Evolutionary conservation across 768 basidiomycete genomes (phyloP).

Genomic region (Aureoboletus auriporus): DNA sequence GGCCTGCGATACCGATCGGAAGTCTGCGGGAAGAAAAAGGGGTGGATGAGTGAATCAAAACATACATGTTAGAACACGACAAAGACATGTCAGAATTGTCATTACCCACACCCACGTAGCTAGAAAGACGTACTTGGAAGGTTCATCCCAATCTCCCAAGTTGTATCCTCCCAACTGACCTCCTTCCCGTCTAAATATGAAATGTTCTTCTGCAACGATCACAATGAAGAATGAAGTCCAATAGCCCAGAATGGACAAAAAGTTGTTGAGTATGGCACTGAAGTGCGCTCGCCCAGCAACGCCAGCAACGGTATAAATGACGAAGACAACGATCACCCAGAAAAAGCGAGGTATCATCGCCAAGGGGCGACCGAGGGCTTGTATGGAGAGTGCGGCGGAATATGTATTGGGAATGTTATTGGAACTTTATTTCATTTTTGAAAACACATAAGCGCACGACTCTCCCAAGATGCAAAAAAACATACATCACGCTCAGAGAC

Average conservation of each 20-base stretch:
- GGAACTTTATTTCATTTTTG: constrained; percentile 18
- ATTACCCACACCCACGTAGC: neutral
- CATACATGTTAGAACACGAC: too few species aligned
- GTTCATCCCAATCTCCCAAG: constrained; percentile 44
- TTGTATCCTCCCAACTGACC: constrained; percentile 49
- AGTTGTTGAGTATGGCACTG: constrained; percentile 38
- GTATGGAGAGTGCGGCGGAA: constrained; percentile 44
- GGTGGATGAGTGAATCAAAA: neutral
- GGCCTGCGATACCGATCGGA: constrained; percentile 45
- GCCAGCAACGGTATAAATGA: constrained; percentile 37
- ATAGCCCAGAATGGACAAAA: constrained; percentile 41
- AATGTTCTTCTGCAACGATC: constrained; percentile 44
- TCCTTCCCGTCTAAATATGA: constrained; percentile 38
- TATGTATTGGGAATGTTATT: constrained; percentile 44
- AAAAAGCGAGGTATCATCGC: constrained; percentile 42
- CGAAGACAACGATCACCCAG: constrained; percentile 41
- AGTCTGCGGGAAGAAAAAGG: constrained; percentile 27
- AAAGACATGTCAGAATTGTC: neutral
- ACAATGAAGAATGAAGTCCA: constrained; percentile 47
- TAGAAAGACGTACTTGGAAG: constrained; percentile 24
- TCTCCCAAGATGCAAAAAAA: neutral
- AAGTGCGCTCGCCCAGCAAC: constrained; percentile 44
- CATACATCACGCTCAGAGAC: constrained; percentile 40
- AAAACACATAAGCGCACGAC: neutral
- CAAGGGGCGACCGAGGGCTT: constrained; percentile 41